Evolutionary conservation across 2,329 filamentous ascomycete genomes (phyloP), one percentile per base, ranked within the genome.

Genomic region (Septoria petroselini): DNA sequence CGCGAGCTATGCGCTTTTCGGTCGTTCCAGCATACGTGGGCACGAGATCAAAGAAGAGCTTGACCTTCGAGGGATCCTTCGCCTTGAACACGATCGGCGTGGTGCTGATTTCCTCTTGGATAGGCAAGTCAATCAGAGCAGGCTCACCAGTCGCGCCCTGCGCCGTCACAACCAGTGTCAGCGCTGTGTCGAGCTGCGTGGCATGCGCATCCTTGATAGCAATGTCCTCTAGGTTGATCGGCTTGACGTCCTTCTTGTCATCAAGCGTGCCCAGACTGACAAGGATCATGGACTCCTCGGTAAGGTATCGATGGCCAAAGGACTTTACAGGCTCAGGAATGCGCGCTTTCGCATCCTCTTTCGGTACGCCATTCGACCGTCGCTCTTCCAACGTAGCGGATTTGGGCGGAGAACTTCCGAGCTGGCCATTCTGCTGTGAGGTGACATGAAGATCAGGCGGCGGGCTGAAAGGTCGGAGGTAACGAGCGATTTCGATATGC

Each of bases 251-350:
- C 39, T 79, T 70, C 93, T 95, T 47, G 90, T 88, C 87, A 65
- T 98, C 93, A 88, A 96, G 95, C 0, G 88, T 91, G 0, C 93
- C 93, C 7, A 98, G 74, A 63, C 89, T 96, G 61, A 98, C 91
- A 41, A 97, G 76, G 3, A 98, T 81, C 75, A 98, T 84, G 55
- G 88, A 88, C 62, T 95, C 85, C 43, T 94, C 82, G 14, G 83
- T 94, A 42, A 98, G 78, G 70, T 97, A 98, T 46, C 91, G 83
- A 74, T 98, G 93, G 48, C 93, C 93, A 69, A 97, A 98, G 1
- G 89, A 88, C 71, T 97, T 97, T 58, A 97, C 81, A 4, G 91
- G 85, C 57, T 96, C 89, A 2, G 83, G 74, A 5, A 77, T 71
- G 57, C 53, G 62, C 37, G 68, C 15, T 53, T 60, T 63, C 17